Conservation (phyloP, 2,329 filamentous ascomycete genomes). For the Trichoderma koningii region DNA sequence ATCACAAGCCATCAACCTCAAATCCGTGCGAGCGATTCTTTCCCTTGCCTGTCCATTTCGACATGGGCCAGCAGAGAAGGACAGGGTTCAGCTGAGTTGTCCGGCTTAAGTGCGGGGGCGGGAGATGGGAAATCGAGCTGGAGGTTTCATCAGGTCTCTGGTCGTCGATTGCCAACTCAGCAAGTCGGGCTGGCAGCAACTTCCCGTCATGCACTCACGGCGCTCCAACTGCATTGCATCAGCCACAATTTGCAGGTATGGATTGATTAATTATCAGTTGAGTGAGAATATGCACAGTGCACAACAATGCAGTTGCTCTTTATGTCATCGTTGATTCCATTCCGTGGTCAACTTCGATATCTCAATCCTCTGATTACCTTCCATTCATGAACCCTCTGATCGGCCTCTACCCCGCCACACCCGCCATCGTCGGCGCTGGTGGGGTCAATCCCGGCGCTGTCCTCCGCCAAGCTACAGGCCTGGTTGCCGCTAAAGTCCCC, state of each 20-base stretch:
- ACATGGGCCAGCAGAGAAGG: slow-evolving; percentile 4
- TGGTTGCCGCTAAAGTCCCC: neutral
- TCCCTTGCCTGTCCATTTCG: neutral
- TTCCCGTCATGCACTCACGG: neutral
- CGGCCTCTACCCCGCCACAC: slow-evolving; percentile 15
- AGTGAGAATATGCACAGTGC: neutral
- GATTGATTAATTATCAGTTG: no score
- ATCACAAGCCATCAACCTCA: slow-evolving; percentile 5
- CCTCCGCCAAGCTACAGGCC: neutral
- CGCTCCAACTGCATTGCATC: neutral
- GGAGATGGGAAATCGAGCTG: slow-evolving; percentile 2
- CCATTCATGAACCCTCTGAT: neutral
- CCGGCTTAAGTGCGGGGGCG: slow-evolving; percentile 17
- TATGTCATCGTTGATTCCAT: no score
- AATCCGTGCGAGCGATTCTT: slow-evolving; percentile 14
- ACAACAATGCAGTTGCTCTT: neutral
- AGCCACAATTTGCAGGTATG: neutral
- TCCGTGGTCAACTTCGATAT: no score
- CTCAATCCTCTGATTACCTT: no score
- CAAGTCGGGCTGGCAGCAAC: slow-evolving; percentile 4
- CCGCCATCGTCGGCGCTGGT: slow-evolving; percentile 18
- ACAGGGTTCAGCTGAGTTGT: neutral
- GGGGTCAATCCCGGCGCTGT: slow-evolving; percentile 14
- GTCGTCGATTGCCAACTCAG: slow-evolving; percentile 20
- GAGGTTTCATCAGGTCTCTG: no score